Base-by-base conservation (phyloP, 2,329 filamentous ascomycete species). In the Fonsecaea pedrosoi region DNA sequence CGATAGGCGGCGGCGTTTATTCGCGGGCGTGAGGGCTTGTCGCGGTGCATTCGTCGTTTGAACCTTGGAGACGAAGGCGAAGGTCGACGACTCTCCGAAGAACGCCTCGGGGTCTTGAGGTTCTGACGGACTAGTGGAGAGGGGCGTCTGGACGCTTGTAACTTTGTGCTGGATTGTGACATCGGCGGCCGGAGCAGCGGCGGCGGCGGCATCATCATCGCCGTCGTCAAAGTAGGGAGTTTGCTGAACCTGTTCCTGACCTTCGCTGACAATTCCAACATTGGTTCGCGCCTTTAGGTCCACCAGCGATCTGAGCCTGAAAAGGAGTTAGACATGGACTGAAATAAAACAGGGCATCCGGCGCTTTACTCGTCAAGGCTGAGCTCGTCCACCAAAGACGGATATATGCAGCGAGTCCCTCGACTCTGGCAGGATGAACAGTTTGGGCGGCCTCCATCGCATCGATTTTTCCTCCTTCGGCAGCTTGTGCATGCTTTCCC, bases 31-130 rank as follows among this genome's bases (percentile, higher is more conserved):
- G 3, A 55, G 30, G 8, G 13, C 54, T 37, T 55, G 54, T 2
- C 45, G 45, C 25, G 45, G 18, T 25, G 37, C 55, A 21, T 45
- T 32, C 1, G 15, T 38, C 54, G 61, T 57, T 32, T 30, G 15
- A 4, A 64, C 30, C 54, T 64, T 57, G 30, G 50, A 58, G 18
- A 58, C 35, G 30, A 64, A 64, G 6, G 30, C 37, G 32, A 64
- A 57, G 9, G 61, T 34, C 5, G 61, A 64, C 10, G 61, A 64
- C 8, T 64, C 61, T 10, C 61, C 61, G 15, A 64, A 64, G 21
- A 38, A 64, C 18, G 45, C 7, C 45, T 50, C 45, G 1, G 45
- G 45, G 13, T 50, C 45, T 25, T 50, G 45, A 50, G 45, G 4
- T 50, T 50, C 45, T 12, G 45, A 50, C 3, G 45, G 45, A 50